phyloP scores from a whole-genome alignment of 2,329 filamentous ascomycete species.

The Neofusicoccum umdonicola region DNA sequence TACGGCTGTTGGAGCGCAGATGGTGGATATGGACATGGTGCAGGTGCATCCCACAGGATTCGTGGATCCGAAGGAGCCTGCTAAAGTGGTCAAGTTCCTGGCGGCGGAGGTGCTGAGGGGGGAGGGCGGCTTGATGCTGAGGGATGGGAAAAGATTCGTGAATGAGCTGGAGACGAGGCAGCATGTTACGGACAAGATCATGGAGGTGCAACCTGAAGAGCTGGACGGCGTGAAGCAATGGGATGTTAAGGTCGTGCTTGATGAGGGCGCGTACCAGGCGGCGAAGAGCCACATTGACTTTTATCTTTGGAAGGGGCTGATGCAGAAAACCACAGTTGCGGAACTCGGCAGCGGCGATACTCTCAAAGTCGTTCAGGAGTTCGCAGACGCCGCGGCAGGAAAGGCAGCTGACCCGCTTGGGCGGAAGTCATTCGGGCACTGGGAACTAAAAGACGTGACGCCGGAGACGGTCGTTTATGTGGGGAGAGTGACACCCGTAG shows the following conservation, averaged over 20 bases:
- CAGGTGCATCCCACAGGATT: constrained; percentile 67
- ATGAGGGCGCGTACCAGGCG: constrained; percentile 56
- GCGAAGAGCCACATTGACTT: constrained; percentile 59
- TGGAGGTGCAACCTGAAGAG: constrained; percentile 31
- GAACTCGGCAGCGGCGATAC: constrained; percentile 23
- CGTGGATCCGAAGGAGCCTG: constrained; percentile 51
- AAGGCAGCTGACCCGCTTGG: constrained; percentile 46
- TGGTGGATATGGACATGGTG: constrained; percentile 51
- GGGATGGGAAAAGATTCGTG: constrained; percentile 55
- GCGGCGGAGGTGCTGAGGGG: constrained; percentile 63
- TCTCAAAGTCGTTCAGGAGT: constrained; percentile 48
- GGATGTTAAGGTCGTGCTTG: constrained; percentile 58
- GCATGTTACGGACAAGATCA: constrained; percentile 54
- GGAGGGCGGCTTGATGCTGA: constrained; percentile 60
- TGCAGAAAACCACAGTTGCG: constrained; percentile 55
- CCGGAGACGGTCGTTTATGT: constrained; percentile 56
- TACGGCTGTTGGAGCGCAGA: constrained; percentile 38
- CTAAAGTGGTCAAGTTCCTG: constrained; percentile 57
- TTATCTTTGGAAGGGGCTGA: constrained; percentile 61
- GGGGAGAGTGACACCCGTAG: constrained; percentile 60
- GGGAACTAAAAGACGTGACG: constrained; percentile 50
- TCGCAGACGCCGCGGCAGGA: constrained; percentile 46
- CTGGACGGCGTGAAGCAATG: constrained; percentile 49
- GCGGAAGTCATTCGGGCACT: constrained; percentile 54
- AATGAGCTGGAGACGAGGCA: constrained; percentile 63